phyloP scores from a whole-genome alignment of 208 protist species.

The Trypanosoma conorhini region DNA sequence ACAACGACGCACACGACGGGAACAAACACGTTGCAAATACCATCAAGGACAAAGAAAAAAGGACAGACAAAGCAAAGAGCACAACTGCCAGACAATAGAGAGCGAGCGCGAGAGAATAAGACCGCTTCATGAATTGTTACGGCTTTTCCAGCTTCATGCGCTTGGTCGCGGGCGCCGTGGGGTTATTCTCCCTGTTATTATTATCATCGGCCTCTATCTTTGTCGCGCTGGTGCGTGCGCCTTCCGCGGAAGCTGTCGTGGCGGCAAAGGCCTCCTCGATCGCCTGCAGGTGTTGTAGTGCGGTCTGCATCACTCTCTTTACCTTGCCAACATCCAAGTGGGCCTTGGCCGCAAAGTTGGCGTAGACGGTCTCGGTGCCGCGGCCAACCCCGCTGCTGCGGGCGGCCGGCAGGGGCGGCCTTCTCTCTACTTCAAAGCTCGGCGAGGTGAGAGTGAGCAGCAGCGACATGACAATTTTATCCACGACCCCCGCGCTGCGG shows the following conservation, averaged over 20 bases:
- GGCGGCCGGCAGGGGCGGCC: constrained; percentile 11
- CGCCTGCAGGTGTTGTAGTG: constrained; percentile 23
- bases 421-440: constrained; percentile 44
- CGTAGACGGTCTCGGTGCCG: constrained; percentile 40
- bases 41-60: too few relatives aligned
- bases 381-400: constrained; percentile 12
- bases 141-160: constrained; percentile 21
- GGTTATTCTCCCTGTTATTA: background rate
- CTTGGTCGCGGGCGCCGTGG: constrained; percentile 7
- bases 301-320: constrained; percentile 55
- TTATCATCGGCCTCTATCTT: constrained; percentile 6
- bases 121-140: background rate
- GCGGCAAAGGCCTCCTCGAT: constrained; percentile 40
- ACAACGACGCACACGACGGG: constrained; percentile 20
- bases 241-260: background rate
- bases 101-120: background rate
- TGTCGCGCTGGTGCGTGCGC: background rate
- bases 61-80: constrained; percentile 13
- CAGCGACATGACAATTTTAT: constrained; percentile 54
- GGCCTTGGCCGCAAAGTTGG: constrained; percentile 61
- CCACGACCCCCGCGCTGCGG: constrained; percentile 41
- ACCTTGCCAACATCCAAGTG: constrained; percentile 58
- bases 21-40: background rate
- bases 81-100: background rate
- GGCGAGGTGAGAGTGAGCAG: constrained; percentile 51